Base-by-base conservation (phyloP, 2,329 filamentous ascomycete genomes). In the Penicillium capsulatum region DNA sequence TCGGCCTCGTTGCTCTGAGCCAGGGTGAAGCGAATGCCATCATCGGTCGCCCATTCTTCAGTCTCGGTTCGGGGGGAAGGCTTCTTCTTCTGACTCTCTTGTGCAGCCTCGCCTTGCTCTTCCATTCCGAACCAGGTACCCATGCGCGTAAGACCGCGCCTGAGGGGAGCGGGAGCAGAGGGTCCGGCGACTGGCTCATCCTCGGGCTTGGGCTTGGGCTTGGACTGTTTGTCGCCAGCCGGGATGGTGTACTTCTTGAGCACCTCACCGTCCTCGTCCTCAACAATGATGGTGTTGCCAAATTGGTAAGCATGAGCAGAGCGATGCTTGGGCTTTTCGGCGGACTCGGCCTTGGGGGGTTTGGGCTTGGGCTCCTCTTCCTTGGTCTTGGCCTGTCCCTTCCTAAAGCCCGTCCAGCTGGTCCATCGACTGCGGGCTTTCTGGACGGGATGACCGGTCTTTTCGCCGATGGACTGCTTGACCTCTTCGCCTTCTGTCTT, bases 261-360 rank as follows among this genome's bases (percentile, higher is more conserved):
- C 17, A 83, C 80, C 59, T 83, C 80, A 17, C 80, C 80, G 50
- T 83, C 78, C 54, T 81, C 79, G 50, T 83, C 80, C 57, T 83
- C 80, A 11, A 83, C 78, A 57, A 83, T 83, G 50, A 83, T 80
- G n/a, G 80, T 83, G 52, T 82, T 82, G 36, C 80, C 80, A 50
- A 81, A 83, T 46, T 83, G 80, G 53, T 83, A 83, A 1, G 80
- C 80, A 42, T 80, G 75, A 26, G 80, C 80, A 30, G 80, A 79
- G 17, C 77, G 79, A 17, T 36, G 40, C 35, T 52, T 52, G 8
- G 51, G 45, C 38, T 60, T 59, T n/a, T 42, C 42, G 10, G 47
- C 32, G 5, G 43, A 27, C 15, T 48, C 54, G 19, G 42, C 34
- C 24, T 53, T 48, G 10, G 38, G 36, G 19, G 42, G 32, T 24